Percentiles rank a stretch among this genome's conserved stretches.
phyloP scores from a whole-genome alignment of 345 rosid species.

The Eucalyptus grandis region DNA sequence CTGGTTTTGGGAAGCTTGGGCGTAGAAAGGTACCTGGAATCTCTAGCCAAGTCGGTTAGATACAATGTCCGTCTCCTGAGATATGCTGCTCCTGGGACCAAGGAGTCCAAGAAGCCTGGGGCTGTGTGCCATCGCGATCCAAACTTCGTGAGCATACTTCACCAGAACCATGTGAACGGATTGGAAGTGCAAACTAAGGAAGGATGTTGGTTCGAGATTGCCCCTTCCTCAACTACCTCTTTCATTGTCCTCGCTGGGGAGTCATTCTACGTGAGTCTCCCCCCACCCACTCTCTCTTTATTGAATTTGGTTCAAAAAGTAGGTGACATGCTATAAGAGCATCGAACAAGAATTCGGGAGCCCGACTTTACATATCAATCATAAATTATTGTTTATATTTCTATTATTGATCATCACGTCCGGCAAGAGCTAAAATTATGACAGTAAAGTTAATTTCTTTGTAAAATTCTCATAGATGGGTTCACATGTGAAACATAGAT shows the following conservation, averaged over 20 bases:
- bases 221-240: neutral
- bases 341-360: neutral
- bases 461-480: neutral
- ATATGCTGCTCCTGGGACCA: neutral
- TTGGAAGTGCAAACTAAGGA: neutral
- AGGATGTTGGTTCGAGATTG: neutral
- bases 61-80: neutral
- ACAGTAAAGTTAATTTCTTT: neutral
- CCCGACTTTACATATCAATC: too few species aligned
- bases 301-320: neutral
- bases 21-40: neutral
- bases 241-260: neutral
- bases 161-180: neutral
- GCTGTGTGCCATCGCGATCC: neutral
- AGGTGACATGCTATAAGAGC: neutral
- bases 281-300: neutral
- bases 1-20: neutral
- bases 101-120: neutral
- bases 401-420: too few species aligned
- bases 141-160: neutral
- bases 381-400: too few species aligned
- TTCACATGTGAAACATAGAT: neutral
- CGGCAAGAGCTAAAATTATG: neutral
- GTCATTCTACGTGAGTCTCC: neutral
- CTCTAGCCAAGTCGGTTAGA: neutral